Base-by-base conservation (phyloP, 176 grass and related monocot species). In the Themeda triandra region DNA sequence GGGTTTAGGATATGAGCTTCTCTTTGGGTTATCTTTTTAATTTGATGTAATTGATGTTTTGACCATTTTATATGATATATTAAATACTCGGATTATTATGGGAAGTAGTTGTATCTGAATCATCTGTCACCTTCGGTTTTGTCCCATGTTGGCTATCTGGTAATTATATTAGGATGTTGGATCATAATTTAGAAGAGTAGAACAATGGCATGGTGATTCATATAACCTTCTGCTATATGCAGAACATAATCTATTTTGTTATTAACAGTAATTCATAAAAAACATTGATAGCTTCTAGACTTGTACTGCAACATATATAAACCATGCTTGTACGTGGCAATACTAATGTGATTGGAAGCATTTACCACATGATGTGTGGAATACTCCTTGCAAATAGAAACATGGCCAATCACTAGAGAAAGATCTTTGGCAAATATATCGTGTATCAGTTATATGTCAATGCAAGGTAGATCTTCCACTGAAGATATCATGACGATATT, bases 1-100 rank as follows among this genome's bases (percentile, higher is more conserved):
- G 66, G 32, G 70, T 63, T 69, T 80, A 80, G 58, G 74, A 73
- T 48, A 63, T 69, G 48, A 80, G 35, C 71, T 84, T 91, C 28
- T 69, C 12, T 84, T 69, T 40, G n/a, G 40, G 46, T 51, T 80
- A 48, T 36, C 32, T 41, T 91, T 56, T 85, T 71, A 89, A 75
- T 62, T 89, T 69, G 42, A 77, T 75, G 85, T 73, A 49, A 80
- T 56, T 48, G 25, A 63, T 24, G 40, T 80, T 82, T 82, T 88
- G 25, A 74, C 63, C 18, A 63, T 70, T 78, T 15, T 53, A 56
- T 87, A 70, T 6, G 24, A 73, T 27, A 45, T 40, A 53, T 31
- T 35, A 62, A 71, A 28, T 76, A 30, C 31, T 54, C 72, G 56
- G 67, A 32, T 35, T 72, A 41, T 84, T 73, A 13, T 53, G 33